Conservation (phyloP, 169 alveolate species). For the Plasmodium chabaudi region DNA sequence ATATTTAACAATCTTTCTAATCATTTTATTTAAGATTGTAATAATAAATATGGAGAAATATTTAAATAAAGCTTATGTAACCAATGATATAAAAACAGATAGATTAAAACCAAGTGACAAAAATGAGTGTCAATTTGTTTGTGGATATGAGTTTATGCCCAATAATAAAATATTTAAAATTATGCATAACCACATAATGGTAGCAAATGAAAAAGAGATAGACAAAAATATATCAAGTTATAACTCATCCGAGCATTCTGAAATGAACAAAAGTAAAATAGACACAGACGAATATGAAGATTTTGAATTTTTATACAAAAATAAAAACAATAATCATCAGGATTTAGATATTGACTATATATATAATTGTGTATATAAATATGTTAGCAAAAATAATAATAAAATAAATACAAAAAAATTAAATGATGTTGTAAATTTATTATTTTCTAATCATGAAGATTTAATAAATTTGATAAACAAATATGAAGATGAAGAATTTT, state of each 20-base stretch:
- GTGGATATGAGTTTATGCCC: too few relatives aligned
- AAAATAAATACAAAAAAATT: neutral
- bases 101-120: too few relatives aligned
- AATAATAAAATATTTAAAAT: too few relatives aligned
- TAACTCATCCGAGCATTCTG: neutral
- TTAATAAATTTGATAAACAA: conserved; percentile 7
- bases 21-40: conserved; percentile 27
- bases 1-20: conserved; percentile 24
- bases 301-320: too few relatives aligned
- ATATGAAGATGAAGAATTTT: conserved; percentile 39
- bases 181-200: too few relatives aligned
- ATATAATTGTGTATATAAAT: conserved; percentile 1
- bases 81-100: too few relatives aligned
- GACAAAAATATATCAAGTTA: too few relatives aligned
- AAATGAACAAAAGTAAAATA: neutral
- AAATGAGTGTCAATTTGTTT: too few relatives aligned
- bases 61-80: neutral
- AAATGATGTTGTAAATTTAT: neutral
- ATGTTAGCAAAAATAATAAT: neutral
- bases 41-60: conserved; percentile 6
- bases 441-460: conserved; percentile 25
- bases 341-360: neutral
- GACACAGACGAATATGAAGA: neutral
- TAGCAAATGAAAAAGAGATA: too few relatives aligned
- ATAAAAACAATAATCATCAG: neutral